phyloP scores from a whole-genome alignment of 2,329 filamentous ascomycete genomes.

The Polychaeton citri region DNA sequence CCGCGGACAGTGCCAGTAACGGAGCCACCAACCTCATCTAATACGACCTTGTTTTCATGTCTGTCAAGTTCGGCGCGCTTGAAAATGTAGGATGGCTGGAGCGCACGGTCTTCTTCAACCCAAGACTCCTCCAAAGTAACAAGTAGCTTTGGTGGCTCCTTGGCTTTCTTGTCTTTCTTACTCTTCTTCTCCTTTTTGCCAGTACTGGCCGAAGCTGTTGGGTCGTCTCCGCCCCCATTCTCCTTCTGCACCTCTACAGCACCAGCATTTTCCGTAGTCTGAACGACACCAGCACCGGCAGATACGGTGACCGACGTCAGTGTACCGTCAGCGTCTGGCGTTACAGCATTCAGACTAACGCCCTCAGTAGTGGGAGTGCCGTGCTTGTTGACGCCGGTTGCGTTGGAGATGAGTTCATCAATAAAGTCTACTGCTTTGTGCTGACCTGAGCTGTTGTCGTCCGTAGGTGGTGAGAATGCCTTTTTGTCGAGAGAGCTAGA shows the following conservation, averaged over 20 bases:
- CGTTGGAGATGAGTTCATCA: background rate
- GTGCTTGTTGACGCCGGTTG: background rate
- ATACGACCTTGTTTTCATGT: slow-evolving; percentile 3
- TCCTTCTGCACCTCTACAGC: background rate
- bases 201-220: background rate
- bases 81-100: slow-evolving; percentile 62
- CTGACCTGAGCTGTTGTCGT: slow-evolving; percentile 1
- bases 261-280: background rate
- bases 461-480: slow-evolving; percentile 6
- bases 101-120: slow-evolving; percentile 81
- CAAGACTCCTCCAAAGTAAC: slow-evolving; percentile 69
- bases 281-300: background rate
- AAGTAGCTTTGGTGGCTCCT: slow-evolving; percentile 57
- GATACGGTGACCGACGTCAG: background rate
- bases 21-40: slow-evolving; percentile 3
- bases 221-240: background rate
- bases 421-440: background rate
- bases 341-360: background rate
- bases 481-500: slow-evolving; percentile 21
- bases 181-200: slow-evolving; percentile 6
- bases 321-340: background rate
- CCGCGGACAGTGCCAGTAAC: slow-evolving; percentile 4
- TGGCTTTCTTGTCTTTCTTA: slow-evolving; percentile 29
- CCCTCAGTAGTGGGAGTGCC: slow-evolving; percentile 1
- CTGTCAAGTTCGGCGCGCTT: slow-evolving; percentile 20